These are phyloP conservation scores for Perkinsus marinus DNA, from an alignment of 169 alveolate genomes.

Conservation along the genomic window DNA sequence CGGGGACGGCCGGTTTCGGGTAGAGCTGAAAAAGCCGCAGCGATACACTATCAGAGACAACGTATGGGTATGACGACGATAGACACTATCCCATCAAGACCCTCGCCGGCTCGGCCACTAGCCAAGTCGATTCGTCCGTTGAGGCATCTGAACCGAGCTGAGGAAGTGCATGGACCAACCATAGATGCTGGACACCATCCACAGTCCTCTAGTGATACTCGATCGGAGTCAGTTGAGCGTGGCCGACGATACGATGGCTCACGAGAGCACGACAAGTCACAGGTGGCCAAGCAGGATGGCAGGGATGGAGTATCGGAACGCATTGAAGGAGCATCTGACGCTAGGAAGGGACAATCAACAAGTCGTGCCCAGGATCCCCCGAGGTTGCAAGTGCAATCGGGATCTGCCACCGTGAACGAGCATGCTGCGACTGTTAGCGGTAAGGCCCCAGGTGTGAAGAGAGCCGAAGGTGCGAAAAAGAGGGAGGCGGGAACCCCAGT, in stretches of 20 bases:
- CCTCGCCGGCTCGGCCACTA: neutral
- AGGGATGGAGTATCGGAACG: neutral
- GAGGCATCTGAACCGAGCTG: neutral
- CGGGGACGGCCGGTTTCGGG: neutral
- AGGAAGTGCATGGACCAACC: neutral
- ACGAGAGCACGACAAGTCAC: neutral
- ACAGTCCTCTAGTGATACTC: neutral
- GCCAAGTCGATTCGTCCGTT: neutral
- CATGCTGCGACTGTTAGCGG: no score
- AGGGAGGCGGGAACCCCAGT: no score
- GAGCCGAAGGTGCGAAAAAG: no score
- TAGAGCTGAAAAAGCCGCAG: neutral
- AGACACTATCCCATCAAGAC: neutral
- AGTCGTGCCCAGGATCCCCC: neutral
- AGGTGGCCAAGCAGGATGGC: neutral
- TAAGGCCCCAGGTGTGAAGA: no score
- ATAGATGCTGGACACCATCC: neutral
- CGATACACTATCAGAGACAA: neutral
- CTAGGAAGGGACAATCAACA: no score
- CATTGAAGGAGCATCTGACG: neutral
- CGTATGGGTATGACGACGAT: neutral
- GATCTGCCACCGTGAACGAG: no score
- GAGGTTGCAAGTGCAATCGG: neutral
- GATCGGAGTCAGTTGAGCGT: neutral
- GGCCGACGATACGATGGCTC: neutral